Evolutionary conservation across 1,139 yeast genomes (phyloP).

Genomic region (Sugiyamaella sp.): DNA sequence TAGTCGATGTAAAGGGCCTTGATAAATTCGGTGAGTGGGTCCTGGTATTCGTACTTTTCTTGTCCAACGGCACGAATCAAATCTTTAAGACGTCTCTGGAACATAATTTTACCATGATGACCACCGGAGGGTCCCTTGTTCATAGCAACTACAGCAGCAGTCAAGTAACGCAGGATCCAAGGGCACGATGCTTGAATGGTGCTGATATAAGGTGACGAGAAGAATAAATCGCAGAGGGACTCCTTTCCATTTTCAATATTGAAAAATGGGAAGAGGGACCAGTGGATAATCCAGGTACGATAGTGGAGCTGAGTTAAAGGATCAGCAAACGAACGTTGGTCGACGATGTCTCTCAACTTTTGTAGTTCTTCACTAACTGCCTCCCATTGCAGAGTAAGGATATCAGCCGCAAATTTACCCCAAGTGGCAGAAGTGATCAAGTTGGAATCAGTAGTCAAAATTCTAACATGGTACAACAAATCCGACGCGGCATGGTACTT

Average conservation of each 20-base stretch:
- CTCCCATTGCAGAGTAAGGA: slow-evolving; percentile 54
- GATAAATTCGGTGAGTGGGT: slow-evolving; percentile 60
- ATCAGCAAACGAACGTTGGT: slow-evolving; percentile 54
- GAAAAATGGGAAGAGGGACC: slow-evolving; percentile 64
- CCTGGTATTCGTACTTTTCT: slow-evolving; percentile 62
- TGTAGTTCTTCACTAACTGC: slow-evolving; percentile 55
- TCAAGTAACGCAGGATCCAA: slow-evolving; percentile 63
- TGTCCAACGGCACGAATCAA: slow-evolving; percentile 57
- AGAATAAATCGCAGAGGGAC: slow-evolving; percentile 55
- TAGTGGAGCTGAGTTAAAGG: slow-evolving; percentile 60
- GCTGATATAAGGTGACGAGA: slow-evolving; percentile 59
- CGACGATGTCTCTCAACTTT: slow-evolving; percentile 58
- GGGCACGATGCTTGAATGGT: slow-evolving; percentile 70
- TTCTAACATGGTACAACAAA: slow-evolving; percentile 56
- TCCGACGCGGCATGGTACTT: slow-evolving; percentile 61
- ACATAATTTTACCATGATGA: slow-evolving; percentile 40
- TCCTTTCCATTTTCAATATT: slow-evolving; percentile 53
- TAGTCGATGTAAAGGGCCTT: slow-evolving; percentile 57
- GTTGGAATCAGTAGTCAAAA: slow-evolving; percentile 54
- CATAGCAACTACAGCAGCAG: slow-evolving; percentile 56
- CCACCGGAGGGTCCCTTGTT: slow-evolving; percentile 40
- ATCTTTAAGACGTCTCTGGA: slow-evolving; percentile 59
- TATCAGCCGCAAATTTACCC: slow-evolving; percentile 63
- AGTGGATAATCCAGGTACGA: slow-evolving; percentile 67
- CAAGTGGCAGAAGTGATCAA: slow-evolving; percentile 60